Percentiles rank a stretch among this genome's conserved stretches.
Evolutionary conservation across 1,139 yeast species (phyloP).

Genomic region (Ashbya aceris): DNA sequence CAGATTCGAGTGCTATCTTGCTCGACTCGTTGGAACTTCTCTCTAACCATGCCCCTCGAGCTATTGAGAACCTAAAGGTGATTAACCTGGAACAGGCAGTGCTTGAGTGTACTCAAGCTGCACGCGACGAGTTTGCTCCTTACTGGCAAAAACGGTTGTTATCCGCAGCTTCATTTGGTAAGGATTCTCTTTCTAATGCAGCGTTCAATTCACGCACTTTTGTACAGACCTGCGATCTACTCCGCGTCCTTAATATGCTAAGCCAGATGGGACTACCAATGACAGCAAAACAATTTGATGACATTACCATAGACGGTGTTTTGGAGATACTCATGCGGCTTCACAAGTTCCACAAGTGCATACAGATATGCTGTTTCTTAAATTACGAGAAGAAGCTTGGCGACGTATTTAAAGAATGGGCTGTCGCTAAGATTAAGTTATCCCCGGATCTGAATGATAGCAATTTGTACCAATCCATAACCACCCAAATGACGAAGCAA

Average conservation of each 20-base stretch:
- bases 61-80: slow-evolving; percentile 66
- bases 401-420: slow-evolving; percentile 68
- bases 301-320: slow-evolving; percentile 45
- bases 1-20: slow-evolving; percentile 72
- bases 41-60: slow-evolving; percentile 63
- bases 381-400: slow-evolving; percentile 10
- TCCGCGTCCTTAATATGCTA: slow-evolving; percentile 48
- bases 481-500: slow-evolving; percentile 30
- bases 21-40: slow-evolving; percentile 75
- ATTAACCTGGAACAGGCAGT: slow-evolving; percentile 56
- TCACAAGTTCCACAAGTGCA: slow-evolving; percentile 52
- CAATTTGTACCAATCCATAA: slow-evolving; percentile 45
- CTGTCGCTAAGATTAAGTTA: slow-evolving; percentile 56
- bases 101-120: slow-evolving; percentile 61
- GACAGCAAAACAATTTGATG: slow-evolving; percentile 46
- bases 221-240: slow-evolving; percentile 46
- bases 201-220: slow-evolving; percentile 32
- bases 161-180: slow-evolving; percentile 82
- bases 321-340: slow-evolving; percentile 53
- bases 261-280: slow-evolving; percentile 57
- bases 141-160: slow-evolving; percentile 72
- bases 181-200: slow-evolving; percentile 40
- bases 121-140: slow-evolving; percentile 67
- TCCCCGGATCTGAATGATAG: slow-evolving; percentile 49
- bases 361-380: slow-evolving; percentile 50